Evolutionary conservation across 345 rosid genomes (phyloP), one percentile per base, ranked within the genome.

Genomic region (Populus ilicifolia): DNA sequence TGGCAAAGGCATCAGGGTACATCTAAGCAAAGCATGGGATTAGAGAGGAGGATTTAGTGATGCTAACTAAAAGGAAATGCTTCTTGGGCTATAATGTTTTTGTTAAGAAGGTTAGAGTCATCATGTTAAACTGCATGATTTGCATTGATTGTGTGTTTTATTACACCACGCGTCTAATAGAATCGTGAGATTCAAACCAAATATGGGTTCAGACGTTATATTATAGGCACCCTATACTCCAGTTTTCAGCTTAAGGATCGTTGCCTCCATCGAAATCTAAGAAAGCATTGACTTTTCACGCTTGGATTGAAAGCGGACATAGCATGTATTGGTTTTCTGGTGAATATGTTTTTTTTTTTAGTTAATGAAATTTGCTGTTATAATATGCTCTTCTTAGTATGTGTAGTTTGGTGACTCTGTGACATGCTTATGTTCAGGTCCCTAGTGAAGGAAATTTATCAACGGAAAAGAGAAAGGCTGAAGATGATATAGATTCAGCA

Each of bases 391-490:
- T 80, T 64, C 71, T 71, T 39, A 36, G 21, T 59, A 27, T 23
- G 38, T 10, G 59, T 43, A 46, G 36, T 21, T 14, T 52, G 64
- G 20, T 30, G 62, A 39, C 27, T 56, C 29, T n/a, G 67, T 44
- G n/a, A 54, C 30, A 33, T 61, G 43, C 35, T 23, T 73, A 75
- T 6, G 71, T 54, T 23, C 65, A 84, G 89, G 89, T 78, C 10
- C 84, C 84, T 73, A 78, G 79, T 77, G 83, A 84, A 78, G 87
- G 75, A 62, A 84, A 78, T 71, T 68, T 17, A 48, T 39, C 72
- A 9, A 18, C 44, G 61, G 39, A 67, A 23, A 63, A 77, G 75
- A 66, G 83, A 73, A 80, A 78, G 54, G 72, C 59, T 27, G 83
- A 86, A 59, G 85, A 80, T 52, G 69, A 78, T 46, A 36, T 25